Percentiles rank a stretch among this genome's conserved stretches.
phyloP scores from a whole-genome alignment of 257 asterid genomes.

The Lantana camara region DNA sequence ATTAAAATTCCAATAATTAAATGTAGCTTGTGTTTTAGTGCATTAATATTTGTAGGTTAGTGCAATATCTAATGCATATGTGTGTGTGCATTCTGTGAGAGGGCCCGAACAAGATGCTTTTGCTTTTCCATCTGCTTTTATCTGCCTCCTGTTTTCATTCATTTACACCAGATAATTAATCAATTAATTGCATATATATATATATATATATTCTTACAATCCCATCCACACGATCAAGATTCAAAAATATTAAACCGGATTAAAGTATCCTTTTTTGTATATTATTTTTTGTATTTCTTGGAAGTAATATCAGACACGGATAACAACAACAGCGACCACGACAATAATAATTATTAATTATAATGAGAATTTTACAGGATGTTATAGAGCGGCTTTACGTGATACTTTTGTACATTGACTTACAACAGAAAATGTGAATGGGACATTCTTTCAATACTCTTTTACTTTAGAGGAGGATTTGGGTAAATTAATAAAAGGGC shows the following conservation, averaged over 20 bases:
- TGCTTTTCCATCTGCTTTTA: slow-evolving; percentile 1
- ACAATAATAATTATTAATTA: no score
- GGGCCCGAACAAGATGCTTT: slow-evolving; percentile 28
- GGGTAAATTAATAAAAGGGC: background rate
- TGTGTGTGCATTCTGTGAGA: background rate
- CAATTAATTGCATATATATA: no score
- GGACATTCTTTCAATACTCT: slow-evolving; percentile 15
- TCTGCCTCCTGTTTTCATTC: background rate
- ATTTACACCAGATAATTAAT: background rate
- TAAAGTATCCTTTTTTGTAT: no score
- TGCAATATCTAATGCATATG: background rate
- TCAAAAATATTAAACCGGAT: no score
- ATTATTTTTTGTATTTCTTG: background rate
- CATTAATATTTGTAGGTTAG: background rate
- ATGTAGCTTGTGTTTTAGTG: background rate
- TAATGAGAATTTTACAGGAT: no score
- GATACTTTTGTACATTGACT: slow-evolving; percentile 21
- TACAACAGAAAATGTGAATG: slow-evolving; percentile 6
- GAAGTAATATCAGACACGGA: background rate
- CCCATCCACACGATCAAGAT: no score
- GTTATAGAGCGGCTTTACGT: slow-evolving; percentile 1
- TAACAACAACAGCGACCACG: no score
- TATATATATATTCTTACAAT: background rate
- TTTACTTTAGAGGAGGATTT: background rate
- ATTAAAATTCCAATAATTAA: background rate